Conservation (phyloP, 805 yeast species). For the Torulaspora quercuum region DNA sequence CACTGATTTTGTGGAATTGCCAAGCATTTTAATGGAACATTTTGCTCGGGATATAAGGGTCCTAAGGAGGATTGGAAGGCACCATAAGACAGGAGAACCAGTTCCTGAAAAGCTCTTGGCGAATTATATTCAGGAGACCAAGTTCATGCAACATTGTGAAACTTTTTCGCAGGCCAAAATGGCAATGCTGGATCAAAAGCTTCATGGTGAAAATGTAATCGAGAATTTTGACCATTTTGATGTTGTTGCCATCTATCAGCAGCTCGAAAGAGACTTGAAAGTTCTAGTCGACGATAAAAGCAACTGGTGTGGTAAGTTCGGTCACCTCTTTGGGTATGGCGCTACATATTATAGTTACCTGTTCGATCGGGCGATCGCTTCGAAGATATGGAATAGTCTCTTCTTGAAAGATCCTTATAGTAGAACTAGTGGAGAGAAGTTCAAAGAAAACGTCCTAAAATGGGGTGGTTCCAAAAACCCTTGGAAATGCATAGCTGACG, state of each 20-base stretch:
- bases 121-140: conserved; percentile 49
- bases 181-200: conserved; percentile 81
- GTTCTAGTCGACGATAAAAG: conserved; percentile 68
- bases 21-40: conserved; percentile 93
- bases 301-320: conserved; percentile 91
- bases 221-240: conserved; percentile 45
- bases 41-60: conserved; percentile 83
- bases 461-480: conserved; percentile 97
- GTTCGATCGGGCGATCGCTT: conserved; percentile 88
- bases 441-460: conserved; percentile 62
- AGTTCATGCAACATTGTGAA: conserved; percentile 63
- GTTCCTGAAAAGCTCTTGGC: conserved; percentile 51
- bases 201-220: conserved; percentile 50
- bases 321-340: conserved; percentile 90
- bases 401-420: conserved; percentile 70
- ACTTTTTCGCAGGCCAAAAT: conserved; percentile 82
- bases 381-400: conserved; percentile 72
- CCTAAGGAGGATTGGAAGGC: conserved; percentile 65
- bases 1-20: conserved; percentile 94
- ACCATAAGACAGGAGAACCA: conserved; percentile 57
- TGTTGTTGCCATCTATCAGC: conserved; percentile 61
- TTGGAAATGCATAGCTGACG: conserved; percentile 80
- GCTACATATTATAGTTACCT: conserved; percentile 90
- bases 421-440: conserved; percentile 69
- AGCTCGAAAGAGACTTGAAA: conserved; percentile 53